Conservation (phyloP, 2,329 filamentous ascomycete genomes). For the Cadophora gregata region DNA sequence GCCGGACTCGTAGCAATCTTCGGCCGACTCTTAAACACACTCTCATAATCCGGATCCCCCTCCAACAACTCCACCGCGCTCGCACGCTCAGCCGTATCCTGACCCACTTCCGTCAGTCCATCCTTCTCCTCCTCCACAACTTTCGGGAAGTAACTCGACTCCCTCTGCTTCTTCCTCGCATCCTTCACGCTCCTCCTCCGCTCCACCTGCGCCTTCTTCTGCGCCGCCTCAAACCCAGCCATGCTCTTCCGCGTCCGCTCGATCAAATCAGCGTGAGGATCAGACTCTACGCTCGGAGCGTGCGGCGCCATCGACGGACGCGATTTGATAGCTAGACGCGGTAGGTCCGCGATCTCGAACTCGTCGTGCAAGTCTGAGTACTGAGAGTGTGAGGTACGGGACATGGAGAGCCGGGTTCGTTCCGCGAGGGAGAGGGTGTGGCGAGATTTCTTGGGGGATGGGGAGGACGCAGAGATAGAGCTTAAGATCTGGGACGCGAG, state of each 20-base stretch:
- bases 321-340: constrained; percentile 35
- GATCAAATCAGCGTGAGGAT: constrained; percentile 48
- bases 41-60: constrained; percentile 71
- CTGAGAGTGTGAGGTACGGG: constrained; percentile 56
- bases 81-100: constrained; percentile 14
- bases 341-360: constrained; percentile 40
- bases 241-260: constrained; percentile 66
- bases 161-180: constrained; percentile 52
- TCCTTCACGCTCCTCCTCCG: constrained; percentile 53
- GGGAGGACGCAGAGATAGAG: constrained; percentile 60
- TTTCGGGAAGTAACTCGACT: constrained; percentile 53
- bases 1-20: constrained; percentile 77
- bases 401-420: constrained; percentile 83
- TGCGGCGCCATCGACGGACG: constrained; percentile 27
- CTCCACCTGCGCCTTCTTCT: constrained; percentile 65
- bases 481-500: constrained; percentile 62
- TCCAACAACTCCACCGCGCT: constrained; percentile 58
- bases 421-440: constrained; percentile 72
- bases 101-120: constrained; percentile 35
- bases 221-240: constrained; percentile 65
- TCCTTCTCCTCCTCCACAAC: constrained; percentile 52
- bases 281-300: constrained; percentile 22
- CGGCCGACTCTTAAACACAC: constrained; percentile 84
- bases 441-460: constrained; percentile 61
- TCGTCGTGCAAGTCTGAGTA: constrained; percentile 42